Evolutionary conservation across 2,329 filamentous ascomycete species (phyloP), one percentile per base, ranked within the genome.

Genomic region (Fusarium globosum): DNA sequence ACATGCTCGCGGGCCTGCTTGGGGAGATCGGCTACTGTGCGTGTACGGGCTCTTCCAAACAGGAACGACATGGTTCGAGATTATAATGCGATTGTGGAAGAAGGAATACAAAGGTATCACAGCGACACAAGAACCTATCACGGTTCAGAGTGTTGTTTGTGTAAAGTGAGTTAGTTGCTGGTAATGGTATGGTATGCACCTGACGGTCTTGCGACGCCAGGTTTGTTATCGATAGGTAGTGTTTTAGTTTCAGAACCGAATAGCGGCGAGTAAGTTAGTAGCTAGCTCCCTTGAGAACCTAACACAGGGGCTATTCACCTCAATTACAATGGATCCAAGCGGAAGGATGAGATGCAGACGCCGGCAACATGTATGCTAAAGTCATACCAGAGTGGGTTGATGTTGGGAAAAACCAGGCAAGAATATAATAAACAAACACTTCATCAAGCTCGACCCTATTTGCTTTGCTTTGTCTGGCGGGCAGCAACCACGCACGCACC

Each of bases 1-100:
- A 89, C 81, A 83, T 87, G 85, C 36, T 89, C 88, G 67, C 85
- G 85, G 49, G 88, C 88, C 79, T 89, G 88, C 77, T 87, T 88
- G 64, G 87, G 85, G 46, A 90, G 82, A 76, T 90, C 88, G 52
- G 86, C 82, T 30, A 86, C 85, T 63, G 87, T 85, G 73, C 87
- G 84, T 73, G 86, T 84, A 69, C 86, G 83, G 61, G 84, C 85
- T 77, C 88, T 84, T 66, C 86, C 87, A 72, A 90, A 90, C 53
- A 90, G 81, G 78, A 90, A 90, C 38, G 88, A 88, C 86, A 88
- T 88, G 52, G 48, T 35, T 65, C 38, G 35, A 52, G 55, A 43
- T 43, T 52, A 56, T 65, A 61, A 49, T 39, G 42, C 23, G 45
- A 21, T 49, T 30, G 36, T 35, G 30, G 39, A n/a, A 52, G 33